Evolutionary conservation across 1,284 basidiomycete species (phyloP), one percentile per base, ranked within the genome.

Genomic region (Coniophora puteana): DNA sequence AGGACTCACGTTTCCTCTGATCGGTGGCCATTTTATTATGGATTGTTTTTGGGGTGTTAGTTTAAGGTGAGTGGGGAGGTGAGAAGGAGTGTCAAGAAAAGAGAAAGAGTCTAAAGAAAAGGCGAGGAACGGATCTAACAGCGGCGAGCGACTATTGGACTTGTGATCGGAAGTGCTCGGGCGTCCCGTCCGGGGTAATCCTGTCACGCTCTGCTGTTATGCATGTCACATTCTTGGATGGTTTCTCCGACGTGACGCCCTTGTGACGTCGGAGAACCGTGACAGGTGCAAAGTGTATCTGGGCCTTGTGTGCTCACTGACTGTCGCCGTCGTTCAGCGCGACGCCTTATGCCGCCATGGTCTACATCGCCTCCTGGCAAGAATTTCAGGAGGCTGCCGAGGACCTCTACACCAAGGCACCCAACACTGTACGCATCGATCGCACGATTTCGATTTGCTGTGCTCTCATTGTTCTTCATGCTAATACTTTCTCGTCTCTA

Each of bases 371-470:
- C 50, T 83, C 82, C 61, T 90, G 88, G 88, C 82, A 86, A 63
- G 80, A 88, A 56, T 90, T 77, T 65, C 86, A 89, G 67, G 82
- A 89, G 68, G 88, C 88, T 34, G 89, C 89, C 45, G 86, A 90
- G 62, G 79, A 73, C 17, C 69, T 94, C 48, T 93, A 94, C 59
- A 66, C 74, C 41, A 80, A 80, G 57, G 83, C 87, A 20, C 90
- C 91, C 3, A 74, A 72, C 50, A 80, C 76, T 51, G 91, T 92
- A 54, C 49, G 80, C 66, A 11, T 17, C 6, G 14, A 25, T 41
- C 12, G 8, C 17, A 2, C 3, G 5, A 5, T 30, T 7, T 34
- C 38, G 38, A 38, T 16, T 31, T 36, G 23, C 8, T 38, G 31
- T 25, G 31, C 27, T 24, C 23, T 12, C 31, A 14, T 27, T 32